phyloP scores from a whole-genome alignment of 257 asterid genomes.

The Solanum chiquidenum region DNA sequence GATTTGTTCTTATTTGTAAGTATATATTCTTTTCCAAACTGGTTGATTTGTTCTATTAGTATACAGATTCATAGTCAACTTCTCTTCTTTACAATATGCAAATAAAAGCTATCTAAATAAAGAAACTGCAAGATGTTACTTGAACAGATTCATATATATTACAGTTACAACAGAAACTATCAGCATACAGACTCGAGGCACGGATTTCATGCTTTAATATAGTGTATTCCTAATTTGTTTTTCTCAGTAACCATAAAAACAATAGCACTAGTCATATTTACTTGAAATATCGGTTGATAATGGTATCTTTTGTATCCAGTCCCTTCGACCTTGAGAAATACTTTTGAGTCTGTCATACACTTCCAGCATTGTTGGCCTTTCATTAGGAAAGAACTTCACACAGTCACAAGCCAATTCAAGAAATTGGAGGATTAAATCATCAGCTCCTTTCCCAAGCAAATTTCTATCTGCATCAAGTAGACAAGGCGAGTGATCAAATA shows the following conservation, averaged over 20 bases:
- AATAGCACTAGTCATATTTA: neutral
- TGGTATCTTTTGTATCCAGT: neutral
- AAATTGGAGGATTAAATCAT: neutral
- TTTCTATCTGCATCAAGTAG: neutral
- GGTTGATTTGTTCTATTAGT: neutral
- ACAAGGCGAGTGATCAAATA: neutral
- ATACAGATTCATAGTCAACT: neutral
- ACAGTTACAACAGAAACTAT: neutral
- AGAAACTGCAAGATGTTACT: neutral
- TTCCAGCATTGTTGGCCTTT: slow-evolving; percentile 16
- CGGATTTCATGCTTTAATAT: neutral
- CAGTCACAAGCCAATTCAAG: slow-evolving; percentile 16
- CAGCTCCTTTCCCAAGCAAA: slow-evolving; percentile 1
- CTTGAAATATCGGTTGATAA: neutral
- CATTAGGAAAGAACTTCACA: slow-evolving; percentile 4
- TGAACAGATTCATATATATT: too few relatives aligned
- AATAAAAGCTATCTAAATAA: neutral
- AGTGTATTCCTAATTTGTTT: neutral
- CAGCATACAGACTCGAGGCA: neutral
- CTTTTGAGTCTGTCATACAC: neutral
- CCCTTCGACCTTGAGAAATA: neutral
- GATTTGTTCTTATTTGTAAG: neutral
- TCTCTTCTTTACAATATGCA: neutral
- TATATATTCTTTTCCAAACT: too few relatives aligned
- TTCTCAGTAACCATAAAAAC: neutral